Base-by-base conservation (phyloP, 2,329 filamentous ascomycete species). In the Calonectria pteridis region DNA sequence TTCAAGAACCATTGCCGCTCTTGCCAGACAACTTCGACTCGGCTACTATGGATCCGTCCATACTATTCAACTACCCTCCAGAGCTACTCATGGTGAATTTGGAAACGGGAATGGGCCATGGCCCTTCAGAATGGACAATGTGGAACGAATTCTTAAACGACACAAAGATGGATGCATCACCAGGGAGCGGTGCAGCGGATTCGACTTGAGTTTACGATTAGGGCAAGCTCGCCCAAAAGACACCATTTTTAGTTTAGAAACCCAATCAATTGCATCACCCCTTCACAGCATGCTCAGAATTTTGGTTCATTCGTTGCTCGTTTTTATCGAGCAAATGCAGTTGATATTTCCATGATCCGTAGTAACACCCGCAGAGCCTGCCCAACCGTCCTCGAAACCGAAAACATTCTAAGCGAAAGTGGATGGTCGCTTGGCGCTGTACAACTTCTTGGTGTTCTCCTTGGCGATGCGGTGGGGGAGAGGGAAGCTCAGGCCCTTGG, bases 401-500 rank as follows among this genome's bases (percentile, higher is more conserved):
- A 86, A 87, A 88, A 87, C 86, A 88, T 86, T 91, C 92, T 95
- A 98, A 92, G 95, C 97, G 92, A 98, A 98, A 88, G 97, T 99
- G 85, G 95, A 95, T 85, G 97, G 97, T 89, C 97, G 94, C 89
- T 92, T 95, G 85, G 95, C 93, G 86, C 94, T 92, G 91, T 98
- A 99, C 87, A 98, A 86, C 93, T 98, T 98, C 91, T 94, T 94
- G 91, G 90, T 92, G 87, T 88, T 88, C 88, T 91, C 91, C 90
- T 95, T 96, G 90, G 93, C 91, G 85, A 96, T 89, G 85, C 97
- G 97, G 93, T 99, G 97, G 86, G 97, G 97, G 82, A 99, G 95
- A 87, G 97, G 97, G 95, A 99, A 99, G 89, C 94, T 95, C 88
- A 99, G 94, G 88, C 92, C 87, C 94, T 98, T 98, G 89, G 91